phyloP scores from a whole-genome alignment of 1,284 basidiomycete species.

The Ganoderma meredithae region DNA sequence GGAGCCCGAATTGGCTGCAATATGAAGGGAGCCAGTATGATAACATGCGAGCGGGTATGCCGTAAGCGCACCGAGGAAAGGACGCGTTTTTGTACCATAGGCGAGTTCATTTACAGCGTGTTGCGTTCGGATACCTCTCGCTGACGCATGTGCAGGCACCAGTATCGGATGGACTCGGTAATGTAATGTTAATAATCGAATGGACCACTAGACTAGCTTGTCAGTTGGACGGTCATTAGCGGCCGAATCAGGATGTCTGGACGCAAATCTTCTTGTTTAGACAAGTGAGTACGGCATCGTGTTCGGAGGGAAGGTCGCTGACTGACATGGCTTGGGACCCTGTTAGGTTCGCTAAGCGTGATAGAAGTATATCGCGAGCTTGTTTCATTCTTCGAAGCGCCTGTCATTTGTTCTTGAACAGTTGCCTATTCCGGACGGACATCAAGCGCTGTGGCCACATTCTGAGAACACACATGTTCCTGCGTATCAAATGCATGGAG shows the following conservation, averaged over 20 bases:
- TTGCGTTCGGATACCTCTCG: not conserved
- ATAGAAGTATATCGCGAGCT: not conserved
- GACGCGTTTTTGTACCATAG: constrained; percentile 20
- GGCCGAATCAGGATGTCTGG: not conserved
- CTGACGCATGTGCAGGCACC: constrained; percentile 16
- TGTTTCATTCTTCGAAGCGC: constrained; percentile 4
- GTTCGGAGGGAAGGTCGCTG: not conserved
- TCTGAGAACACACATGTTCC: constrained; percentile 5
- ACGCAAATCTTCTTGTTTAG: constrained; percentile 1
- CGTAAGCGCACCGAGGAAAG: constrained; percentile 27
- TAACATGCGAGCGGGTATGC: constrained; percentile 78
- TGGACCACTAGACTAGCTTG: constrained; percentile 7
- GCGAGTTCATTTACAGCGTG: constrained; percentile 13
- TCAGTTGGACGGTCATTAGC: not conserved
- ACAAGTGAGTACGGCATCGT: constrained; percentile 1
- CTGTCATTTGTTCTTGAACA: constrained; percentile 29
- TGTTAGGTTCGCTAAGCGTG: not conserved
- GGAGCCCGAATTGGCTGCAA: constrained; percentile 70
- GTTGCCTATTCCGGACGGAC: constrained; percentile 26
- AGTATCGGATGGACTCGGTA: constrained; percentile 24
- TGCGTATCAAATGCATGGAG: constrained; percentile 8
- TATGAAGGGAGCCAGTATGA: constrained; percentile 80
- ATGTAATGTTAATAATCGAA: constrained; percentile 15
- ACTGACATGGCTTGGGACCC: not conserved
- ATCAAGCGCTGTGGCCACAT: constrained; percentile 11